phyloP scores from a whole-genome alignment of 768 basidiomycete species.

The Crassisporium funariophilum region DNA sequence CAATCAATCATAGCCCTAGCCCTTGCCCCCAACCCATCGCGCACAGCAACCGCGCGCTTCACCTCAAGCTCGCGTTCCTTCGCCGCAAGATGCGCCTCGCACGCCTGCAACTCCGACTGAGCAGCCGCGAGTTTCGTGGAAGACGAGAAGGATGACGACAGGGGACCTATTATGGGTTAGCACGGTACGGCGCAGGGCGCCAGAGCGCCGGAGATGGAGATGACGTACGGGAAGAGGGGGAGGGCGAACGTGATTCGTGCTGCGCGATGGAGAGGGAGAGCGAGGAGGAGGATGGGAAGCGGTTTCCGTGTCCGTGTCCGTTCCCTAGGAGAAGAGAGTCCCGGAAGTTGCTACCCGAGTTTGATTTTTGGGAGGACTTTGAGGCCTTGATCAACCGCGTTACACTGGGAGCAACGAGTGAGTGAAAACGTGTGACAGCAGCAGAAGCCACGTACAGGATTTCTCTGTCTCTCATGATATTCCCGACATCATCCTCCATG shows the following conservation, averaged over 20 bases:
- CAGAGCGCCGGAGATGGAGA: too few relatives aligned
- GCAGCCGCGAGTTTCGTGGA: slow-evolving; percentile 63
- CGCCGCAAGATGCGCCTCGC: slow-evolving; percentile 69
- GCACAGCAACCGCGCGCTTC: slow-evolving; percentile 54
- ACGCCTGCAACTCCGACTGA: slow-evolving; percentile 80
- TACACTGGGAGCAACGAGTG: slow-evolving; percentile 46
- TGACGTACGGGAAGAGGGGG: slow-evolving; percentile 22
- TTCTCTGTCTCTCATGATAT: slow-evolving; percentile 73
- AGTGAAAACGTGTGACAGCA: background rate
- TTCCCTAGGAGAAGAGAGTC: slow-evolving; percentile 36
- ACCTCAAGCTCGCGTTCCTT: slow-evolving; percentile 68
- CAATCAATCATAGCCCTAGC: slow-evolving; percentile 70
- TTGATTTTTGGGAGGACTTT: slow-evolving; percentile 48
- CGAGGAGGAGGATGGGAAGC: slow-evolving; percentile 44
- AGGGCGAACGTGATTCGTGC: slow-evolving; percentile 24
- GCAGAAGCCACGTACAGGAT: slow-evolving; percentile 61
- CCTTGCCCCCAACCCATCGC: slow-evolving; percentile 62
- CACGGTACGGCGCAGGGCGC: slow-evolving; percentile 9
- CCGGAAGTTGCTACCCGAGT: slow-evolving; percentile 39
- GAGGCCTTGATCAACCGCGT: slow-evolving; percentile 81
- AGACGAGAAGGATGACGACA: slow-evolving; percentile 28
- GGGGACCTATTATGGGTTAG: slow-evolving; percentile 16
- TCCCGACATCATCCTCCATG: slow-evolving; percentile 73
- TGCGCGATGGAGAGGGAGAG: slow-evolving; percentile 25
- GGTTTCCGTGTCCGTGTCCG: too few relatives aligned